Evolutionary conservation across 2,329 filamentous ascomycete species (phyloP).

Genomic region (Fusarium sp.): DNA sequence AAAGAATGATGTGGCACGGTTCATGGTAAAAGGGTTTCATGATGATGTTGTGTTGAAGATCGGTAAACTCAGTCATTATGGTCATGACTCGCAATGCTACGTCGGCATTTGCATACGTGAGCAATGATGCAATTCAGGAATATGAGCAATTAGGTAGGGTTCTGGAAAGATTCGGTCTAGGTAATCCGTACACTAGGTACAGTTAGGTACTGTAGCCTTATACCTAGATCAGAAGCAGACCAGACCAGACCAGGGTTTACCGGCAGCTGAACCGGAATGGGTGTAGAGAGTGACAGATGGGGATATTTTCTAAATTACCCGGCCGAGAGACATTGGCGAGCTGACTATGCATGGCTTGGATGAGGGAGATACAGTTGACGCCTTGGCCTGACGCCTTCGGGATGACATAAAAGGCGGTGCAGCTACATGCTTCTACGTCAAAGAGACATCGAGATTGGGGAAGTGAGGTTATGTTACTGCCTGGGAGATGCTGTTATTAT

Average conservation of each 20-base stretch:
- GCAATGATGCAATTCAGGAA: no score
- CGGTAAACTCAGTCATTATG: not conserved
- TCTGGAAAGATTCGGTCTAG: no score
- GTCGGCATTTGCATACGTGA: not conserved
- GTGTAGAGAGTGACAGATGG: not conserved
- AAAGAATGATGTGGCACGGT: not conserved
- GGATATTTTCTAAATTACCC: not conserved
- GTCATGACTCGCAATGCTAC: not conserved
- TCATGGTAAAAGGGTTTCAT: no score
- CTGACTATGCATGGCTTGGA: not conserved
- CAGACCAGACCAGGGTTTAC: no score
- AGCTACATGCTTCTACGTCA: no score
- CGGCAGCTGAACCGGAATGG: no score
- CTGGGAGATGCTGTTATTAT: not conserved
- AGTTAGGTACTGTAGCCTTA: no score
- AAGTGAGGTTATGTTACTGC: not conserved
- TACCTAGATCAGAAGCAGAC: no score
- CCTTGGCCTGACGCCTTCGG: slow-evolving; percentile 7
- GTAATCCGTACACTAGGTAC: no score
- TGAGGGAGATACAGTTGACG: not conserved
- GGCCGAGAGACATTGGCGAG: not conserved
- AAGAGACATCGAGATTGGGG: not conserved
- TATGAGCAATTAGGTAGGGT: no score
- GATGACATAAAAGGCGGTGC: not conserved
- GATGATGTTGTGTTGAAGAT: not conserved